Evolutionary conservation across 2,329 filamentous ascomycete genomes (phyloP).

Genomic region (Peltaster fructicola): DNA sequence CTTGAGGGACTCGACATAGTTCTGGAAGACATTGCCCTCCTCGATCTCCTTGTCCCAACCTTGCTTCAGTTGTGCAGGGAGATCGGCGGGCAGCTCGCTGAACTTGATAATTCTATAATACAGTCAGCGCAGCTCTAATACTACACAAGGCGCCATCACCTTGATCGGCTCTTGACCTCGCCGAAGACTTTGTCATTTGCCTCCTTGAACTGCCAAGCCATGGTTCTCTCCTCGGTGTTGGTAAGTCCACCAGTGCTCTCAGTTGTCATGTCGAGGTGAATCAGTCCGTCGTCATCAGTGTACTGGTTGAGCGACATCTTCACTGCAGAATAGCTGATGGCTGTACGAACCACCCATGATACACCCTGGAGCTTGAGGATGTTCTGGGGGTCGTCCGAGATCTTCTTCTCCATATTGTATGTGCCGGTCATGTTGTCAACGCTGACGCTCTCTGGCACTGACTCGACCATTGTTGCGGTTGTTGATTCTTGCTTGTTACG

Average conservation of each 20-base stretch:
- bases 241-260: constrained; percentile 52
- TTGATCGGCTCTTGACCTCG: constrained; percentile 41
- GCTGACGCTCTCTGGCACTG: constrained; percentile 49
- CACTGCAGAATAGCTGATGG: constrained; percentile 50
- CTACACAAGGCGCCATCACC: too few relatives aligned
- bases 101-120: constrained; percentile 21
- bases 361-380: constrained; percentile 44
- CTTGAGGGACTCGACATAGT: constrained; percentile 30
- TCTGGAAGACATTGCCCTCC: constrained; percentile 28
- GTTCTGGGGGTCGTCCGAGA: constrained; percentile 52
- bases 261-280: constrained; percentile 38
- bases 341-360: constrained; percentile 24
- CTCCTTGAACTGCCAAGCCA: constrained; percentile 42
- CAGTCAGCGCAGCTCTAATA: too few relatives aligned
- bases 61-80: constrained; percentile 36
- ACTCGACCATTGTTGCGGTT: constrained; percentile 44
- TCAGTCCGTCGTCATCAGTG: constrained; percentile 24
- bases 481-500: neutral
- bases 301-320: constrained; percentile 42
- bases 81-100: constrained; percentile 22
- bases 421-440: constrained; percentile 50
- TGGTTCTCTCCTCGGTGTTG: constrained; percentile 39
- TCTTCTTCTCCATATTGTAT: constrained; percentile 58
- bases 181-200: constrained; percentile 73
- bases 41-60: constrained; percentile 41